Conservation (phyloP, 1,284 basidiomycete species). For the Apiotrichum domesticum region DNA sequence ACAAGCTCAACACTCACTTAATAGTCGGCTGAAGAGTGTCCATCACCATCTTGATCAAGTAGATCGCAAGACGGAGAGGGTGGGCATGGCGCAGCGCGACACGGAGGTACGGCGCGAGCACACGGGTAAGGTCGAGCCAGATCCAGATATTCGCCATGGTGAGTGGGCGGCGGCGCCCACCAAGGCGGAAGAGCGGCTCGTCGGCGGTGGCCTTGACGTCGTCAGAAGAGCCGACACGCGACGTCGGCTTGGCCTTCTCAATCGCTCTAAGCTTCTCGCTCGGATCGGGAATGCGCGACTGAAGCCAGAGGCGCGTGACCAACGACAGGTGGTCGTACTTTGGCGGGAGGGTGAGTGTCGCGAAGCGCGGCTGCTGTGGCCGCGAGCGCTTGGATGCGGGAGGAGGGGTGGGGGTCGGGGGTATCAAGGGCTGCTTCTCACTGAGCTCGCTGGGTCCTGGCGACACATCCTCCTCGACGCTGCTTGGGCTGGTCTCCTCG, state of each 20-base stretch:
- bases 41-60: background rate
- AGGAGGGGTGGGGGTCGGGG: too few species aligned
- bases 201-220: background rate
- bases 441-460: too few species aligned
- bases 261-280: background rate
- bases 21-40: slow-evolving; percentile 1
- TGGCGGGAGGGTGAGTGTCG: slow-evolving; percentile 2
- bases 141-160: slow-evolving; percentile 1
- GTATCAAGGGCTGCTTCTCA: too few species aligned
- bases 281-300: slow-evolving; percentile 1
- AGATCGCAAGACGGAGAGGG: background rate
- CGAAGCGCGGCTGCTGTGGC: slow-evolving; percentile 2
- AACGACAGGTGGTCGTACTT: slow-evolving; percentile 4
- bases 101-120: background rate
- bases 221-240: background rate
- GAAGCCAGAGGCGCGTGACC: slow-evolving; percentile 8
- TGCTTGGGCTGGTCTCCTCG: too few species aligned
- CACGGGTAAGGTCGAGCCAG: slow-evolving; percentile 8
- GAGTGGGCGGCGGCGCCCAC: background rate
- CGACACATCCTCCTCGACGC: too few species aligned
- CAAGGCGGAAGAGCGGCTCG: background rate
- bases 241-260: background rate
- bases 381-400: too few species aligned
- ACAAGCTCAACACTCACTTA: background rate
- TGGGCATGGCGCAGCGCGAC: background rate